Conservation (phyloP, 805 yeast genomes). For the Cyberlindnera meyerae region DNA sequence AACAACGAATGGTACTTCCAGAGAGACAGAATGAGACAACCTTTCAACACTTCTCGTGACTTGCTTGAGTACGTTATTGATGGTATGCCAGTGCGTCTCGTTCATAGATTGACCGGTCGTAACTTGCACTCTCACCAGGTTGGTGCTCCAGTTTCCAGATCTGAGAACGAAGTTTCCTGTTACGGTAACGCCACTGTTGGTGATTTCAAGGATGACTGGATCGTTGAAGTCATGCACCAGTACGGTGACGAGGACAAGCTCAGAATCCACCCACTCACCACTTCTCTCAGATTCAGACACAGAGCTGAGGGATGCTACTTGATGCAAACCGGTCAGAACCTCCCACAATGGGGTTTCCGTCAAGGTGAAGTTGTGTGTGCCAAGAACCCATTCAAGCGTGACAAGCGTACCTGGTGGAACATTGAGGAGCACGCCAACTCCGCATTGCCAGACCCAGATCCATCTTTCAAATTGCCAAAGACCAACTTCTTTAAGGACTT, state of each 20-base stretch:
- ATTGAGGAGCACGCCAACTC: constrained; percentile 65
- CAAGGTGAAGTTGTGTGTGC: constrained; percentile 93
- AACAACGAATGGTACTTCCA: constrained; percentile 69
- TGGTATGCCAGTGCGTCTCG: constrained; percentile 57
- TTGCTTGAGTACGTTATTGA: constrained; percentile 35
- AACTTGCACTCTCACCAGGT: constrained; percentile 72
- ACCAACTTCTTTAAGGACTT: constrained; percentile 77
- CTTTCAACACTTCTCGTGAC: constrained; percentile 24
- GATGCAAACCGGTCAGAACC: constrained; percentile 71
- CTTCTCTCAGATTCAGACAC: constrained; percentile 74
- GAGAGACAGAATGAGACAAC: constrained; percentile 46
- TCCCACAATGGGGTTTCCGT: constrained; percentile 97
- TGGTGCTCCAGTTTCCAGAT: constrained; percentile 57
- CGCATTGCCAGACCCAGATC: constrained; percentile 54
- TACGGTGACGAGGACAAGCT: constrained; percentile 46
- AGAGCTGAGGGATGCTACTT: constrained; percentile 73
- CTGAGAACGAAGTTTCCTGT: constrained; percentile 76
- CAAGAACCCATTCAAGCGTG: constrained; percentile 61
- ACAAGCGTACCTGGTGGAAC: constrained; percentile 88
- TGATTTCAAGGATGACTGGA: constrained; percentile 75
- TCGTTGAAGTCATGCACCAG: constrained; percentile 63
- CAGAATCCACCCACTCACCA: constrained; percentile 71
- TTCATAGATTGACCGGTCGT: constrained; percentile 56
- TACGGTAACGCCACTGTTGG: constrained; percentile 65
- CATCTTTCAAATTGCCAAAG: constrained; percentile 61